Evolutionary conservation across 495 filamentous ascomycete species (phyloP), one percentile per base, ranked within the genome.

Genomic region (Penicillium maclennaniae): DNA sequence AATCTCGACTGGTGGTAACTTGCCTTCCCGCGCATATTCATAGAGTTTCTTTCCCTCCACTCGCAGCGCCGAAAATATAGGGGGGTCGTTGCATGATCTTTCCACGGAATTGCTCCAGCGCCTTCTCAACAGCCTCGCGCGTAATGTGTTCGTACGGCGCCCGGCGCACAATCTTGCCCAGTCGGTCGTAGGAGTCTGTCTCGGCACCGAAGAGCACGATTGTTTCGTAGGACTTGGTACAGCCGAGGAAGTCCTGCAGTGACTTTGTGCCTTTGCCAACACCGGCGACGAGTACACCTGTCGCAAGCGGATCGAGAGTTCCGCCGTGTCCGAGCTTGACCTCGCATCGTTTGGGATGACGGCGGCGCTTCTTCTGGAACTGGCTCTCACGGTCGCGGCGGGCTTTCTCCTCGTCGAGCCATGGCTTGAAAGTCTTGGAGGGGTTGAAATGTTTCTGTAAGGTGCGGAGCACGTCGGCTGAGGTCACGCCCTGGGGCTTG

Each of bases 321-420:
- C 93, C 93, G 31, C 95, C 93, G 72, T 99, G 93, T 17, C 93
- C 93, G 59, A 97, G 87, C 74, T 99, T 99, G 54, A 97, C 86
- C 51, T 88, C 78, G 7, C 87, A 53, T 0, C 78, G 70, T 34
- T 50, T 53, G 17, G 72, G 59, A 39, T 71, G 63, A 69, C 83
- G 83, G 60, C 77, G 72, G 19, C 80, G 79, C 38, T 75, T 73
- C 25, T 75, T 76, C 66, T 86, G 79, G 62, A 68, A 77, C 8
- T 73, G 66, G 20, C 63, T 74, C 56, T 92, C 82, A 7, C 68
- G 59, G 1, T 70, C 63, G 38, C 83, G 81, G 4, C 56, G 64
- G 0, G 61, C 67, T 15, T 62, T 72, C 60, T 92, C 88, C 19
- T 74, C 62, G 4, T 79, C 66, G 17, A 97, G 70, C 79, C 86